These are phyloP conservation scores for Pichia sp. DNA, from an alignment of 1,139 yeast species.

Conservation along the genomic window DNA sequence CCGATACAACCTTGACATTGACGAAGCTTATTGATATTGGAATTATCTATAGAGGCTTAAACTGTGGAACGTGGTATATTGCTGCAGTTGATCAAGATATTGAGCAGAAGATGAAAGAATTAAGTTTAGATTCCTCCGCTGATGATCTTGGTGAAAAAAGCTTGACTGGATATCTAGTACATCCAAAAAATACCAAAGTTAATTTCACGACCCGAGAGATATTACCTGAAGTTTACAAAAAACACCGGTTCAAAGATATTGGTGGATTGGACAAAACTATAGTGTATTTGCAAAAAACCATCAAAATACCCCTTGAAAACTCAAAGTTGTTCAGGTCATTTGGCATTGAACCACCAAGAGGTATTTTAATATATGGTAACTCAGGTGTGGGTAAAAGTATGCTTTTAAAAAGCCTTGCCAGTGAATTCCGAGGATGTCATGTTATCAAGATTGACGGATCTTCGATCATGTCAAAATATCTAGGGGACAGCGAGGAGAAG, in stretches of 20 bases:
- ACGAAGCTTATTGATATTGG: constrained; percentile 29
- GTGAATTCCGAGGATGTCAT: constrained; percentile 54
- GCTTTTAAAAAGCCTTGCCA: constrained; percentile 76
- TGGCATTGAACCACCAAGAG: constrained; percentile 89
- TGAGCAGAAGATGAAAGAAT: constrained; percentile 30
- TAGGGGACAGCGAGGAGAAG: constrained; percentile 92
- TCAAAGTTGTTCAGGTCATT: constrained; percentile 77
- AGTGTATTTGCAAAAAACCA: constrained; percentile 55
- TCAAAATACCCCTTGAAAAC: constrained; percentile 74
- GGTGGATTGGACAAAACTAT: constrained; percentile 80
- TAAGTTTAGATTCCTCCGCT: constrained; percentile 34
- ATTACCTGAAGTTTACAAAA: constrained; percentile 37
- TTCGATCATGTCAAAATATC: constrained; percentile 82
- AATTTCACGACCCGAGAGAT: constrained; percentile 38
- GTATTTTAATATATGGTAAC: constrained; percentile 87
- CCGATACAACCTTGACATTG: constrained; percentile 12
- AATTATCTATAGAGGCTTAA: constrained; percentile 23
- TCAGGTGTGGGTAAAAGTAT: constrained; percentile 97
- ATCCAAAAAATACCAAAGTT: constrained; percentile 26
- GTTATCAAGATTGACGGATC: constrained; percentile 86
- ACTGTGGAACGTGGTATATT: constrained; percentile 21
- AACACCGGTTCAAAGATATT: constrained; percentile 34
- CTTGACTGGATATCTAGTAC: constrained; percentile 17
- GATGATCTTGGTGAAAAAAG: constrained; percentile 21
- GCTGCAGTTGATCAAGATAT: constrained; percentile 28